Evolutionary conservation across 2,329 filamentous ascomycete species (phyloP).

Genomic region (Ascochyta viciae-villosae): DNA sequence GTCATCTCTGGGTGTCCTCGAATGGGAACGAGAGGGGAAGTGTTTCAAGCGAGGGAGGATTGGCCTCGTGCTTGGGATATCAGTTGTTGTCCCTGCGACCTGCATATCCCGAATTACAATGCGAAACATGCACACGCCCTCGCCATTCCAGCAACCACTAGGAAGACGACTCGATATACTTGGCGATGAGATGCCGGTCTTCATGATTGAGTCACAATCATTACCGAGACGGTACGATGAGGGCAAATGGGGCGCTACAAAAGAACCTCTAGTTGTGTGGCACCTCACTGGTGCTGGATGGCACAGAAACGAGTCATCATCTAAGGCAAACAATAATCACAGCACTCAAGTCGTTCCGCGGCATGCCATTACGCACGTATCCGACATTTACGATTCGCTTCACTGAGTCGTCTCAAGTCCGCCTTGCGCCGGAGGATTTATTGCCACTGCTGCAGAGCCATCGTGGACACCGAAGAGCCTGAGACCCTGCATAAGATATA

Average conservation of each 20-base stretch:
- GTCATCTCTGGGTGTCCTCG: conserved; percentile 17
- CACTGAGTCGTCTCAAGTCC: not conserved
- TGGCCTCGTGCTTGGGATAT: conserved; percentile 2
- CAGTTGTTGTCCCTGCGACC: conserved; percentile 14
- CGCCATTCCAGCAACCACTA: conserved; percentile 3
- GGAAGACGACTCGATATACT: not conserved
- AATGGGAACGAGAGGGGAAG: conserved; percentile 17
- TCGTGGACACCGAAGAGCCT: conserved; percentile 18
- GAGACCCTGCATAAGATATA: conserved; percentile 5
- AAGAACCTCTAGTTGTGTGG: not conserved
- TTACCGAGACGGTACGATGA: conserved; percentile 4
- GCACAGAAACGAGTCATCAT: not conserved
- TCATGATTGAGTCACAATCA: conserved; percentile 1
- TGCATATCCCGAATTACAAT: conserved; percentile 4
- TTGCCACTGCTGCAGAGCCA: conserved; percentile 11
- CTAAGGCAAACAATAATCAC: not conserved
- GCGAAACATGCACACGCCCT: conserved; percentile 22
- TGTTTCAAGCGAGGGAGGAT: conserved; percentile 9
- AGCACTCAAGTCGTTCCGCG: not conserved
- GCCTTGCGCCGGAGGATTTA: conserved; percentile 3
- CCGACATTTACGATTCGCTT: not conserved
- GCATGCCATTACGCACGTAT: not conserved
- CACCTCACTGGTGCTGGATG: not conserved
- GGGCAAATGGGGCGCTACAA: not conserved
- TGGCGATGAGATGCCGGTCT: not conserved